Conservation (phyloP, 305 asterid genomes). For the Lippia alba region DNA sequence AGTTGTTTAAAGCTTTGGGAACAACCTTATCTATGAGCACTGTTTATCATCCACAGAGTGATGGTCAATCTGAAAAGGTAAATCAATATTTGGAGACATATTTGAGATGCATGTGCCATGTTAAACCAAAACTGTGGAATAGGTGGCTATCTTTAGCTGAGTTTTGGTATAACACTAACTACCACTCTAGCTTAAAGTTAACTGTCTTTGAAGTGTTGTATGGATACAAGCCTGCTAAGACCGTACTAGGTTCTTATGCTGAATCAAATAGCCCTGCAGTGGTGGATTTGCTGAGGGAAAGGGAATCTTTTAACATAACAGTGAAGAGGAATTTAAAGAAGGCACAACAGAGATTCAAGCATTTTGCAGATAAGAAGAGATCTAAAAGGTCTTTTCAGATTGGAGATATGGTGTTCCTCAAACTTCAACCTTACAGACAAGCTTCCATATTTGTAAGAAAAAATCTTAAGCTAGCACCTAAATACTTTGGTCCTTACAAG, state of each 20-base stretch:
- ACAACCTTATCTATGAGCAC: background rate
- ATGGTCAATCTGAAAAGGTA: background rate
- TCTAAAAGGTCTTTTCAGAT: background rate
- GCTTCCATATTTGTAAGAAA: background rate
- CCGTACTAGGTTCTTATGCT: too few relatives aligned
- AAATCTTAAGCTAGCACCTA: background rate
- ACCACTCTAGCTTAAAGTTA: too few relatives aligned
- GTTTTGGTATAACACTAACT: too few relatives aligned
- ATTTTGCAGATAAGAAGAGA: background rate
- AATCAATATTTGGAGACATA: background rate
- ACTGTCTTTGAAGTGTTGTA: too few relatives aligned
- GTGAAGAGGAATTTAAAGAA: background rate
- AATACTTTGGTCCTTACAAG: background rate
- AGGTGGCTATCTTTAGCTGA: too few relatives aligned
- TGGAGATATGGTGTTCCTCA: background rate
- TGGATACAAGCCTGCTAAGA: too few relatives aligned
- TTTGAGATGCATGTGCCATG: too few relatives aligned
- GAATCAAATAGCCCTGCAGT: too few relatives aligned
- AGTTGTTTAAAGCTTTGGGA: background rate
- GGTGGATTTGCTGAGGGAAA: background rate
- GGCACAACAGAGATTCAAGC: background rate
- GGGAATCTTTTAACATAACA: rapidly evolving
- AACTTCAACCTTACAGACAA: background rate
- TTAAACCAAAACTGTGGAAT: too few relatives aligned
- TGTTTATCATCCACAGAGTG: too few relatives aligned